Evolutionary conservation across 2,329 filamentous ascomycete genomes (phyloP).

Genomic region (Epichloe uncinata): DNA sequence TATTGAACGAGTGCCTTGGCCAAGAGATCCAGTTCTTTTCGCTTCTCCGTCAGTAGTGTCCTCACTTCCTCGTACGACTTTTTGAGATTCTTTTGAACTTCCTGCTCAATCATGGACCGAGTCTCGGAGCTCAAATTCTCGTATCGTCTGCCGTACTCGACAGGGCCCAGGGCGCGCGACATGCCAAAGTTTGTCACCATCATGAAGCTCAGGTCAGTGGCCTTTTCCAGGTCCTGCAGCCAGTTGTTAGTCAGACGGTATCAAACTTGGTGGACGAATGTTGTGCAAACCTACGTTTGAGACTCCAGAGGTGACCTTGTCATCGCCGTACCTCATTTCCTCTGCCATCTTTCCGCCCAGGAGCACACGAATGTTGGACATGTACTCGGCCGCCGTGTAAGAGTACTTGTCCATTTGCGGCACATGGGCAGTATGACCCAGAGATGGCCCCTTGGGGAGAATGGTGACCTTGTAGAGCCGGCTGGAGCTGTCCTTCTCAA

Average conservation of each 20-base stretch:
- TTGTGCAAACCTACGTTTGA: slow-evolving; percentile 47
- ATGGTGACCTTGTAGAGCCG: slow-evolving; percentile 96
- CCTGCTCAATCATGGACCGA: slow-evolving; percentile 71
- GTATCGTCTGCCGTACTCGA: slow-evolving; percentile 76
- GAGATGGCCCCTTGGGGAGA: slow-evolving; percentile 72
- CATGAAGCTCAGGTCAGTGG: slow-evolving; percentile 68
- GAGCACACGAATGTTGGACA: slow-evolving; percentile 64
- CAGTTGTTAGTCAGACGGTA: slow-evolving; percentile 13
- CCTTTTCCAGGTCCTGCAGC: slow-evolving; percentile 64
- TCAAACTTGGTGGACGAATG: neutral
- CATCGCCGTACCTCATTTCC: slow-evolving; percentile 82
- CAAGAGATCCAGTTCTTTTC: slow-evolving; percentile 74
- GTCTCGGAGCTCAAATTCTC: slow-evolving; percentile 73
- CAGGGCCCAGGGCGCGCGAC: slow-evolving; percentile 75
- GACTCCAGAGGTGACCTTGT: slow-evolving; percentile 83
- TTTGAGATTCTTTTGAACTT: slow-evolving; percentile 75
- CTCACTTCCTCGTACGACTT: slow-evolving; percentile 66
- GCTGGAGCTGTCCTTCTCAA: slow-evolving; percentile 55
- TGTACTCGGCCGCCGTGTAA: slow-evolving; percentile 69
- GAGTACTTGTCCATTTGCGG: slow-evolving; percentile 91
- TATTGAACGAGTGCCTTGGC: slow-evolving; percentile 87
- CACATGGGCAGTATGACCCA: slow-evolving; percentile 79
- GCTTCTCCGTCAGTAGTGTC: slow-evolving; percentile 57
- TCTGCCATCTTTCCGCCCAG: slow-evolving; percentile 84
- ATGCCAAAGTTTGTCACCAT: slow-evolving; percentile 89